Base-by-base conservation (phyloP, 169 alveolate species). In the Hepatocystis sp. region DNA sequence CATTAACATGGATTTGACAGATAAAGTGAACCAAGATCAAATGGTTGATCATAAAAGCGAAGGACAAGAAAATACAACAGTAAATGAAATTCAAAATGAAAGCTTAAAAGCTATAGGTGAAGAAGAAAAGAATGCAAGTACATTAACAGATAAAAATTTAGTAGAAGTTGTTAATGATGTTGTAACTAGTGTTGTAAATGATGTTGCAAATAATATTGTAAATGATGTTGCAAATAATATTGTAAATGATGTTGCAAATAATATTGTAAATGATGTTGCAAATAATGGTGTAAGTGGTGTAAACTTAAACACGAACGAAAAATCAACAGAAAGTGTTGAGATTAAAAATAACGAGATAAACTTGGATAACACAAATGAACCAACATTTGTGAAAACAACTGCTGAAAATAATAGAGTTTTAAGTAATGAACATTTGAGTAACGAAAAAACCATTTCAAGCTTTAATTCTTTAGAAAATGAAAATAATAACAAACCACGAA, bases 1-100 rank as follows among this genome's bases (percentile, higher is more conserved):
- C 28, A 8, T 32, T 40, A 64, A 27, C 34, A 71, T 71, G 86
- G 86, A 58, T 61, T 25, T 61, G 21, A 71, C 40, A 44, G 71
- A 71, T 49, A 71, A 30, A 42, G 42, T 55, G 7, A 56, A 55
- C 61, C 34, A 40, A 52, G 86, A 58, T 32, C 46, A 13, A 30
- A 42, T 40, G 28, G 86, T 2, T 36, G 52, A 71, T 61, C 28
- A 68, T 23, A 49, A n/a, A 56, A 44, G 25, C 27, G 86, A 71
- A 56, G 44, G 76, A 71, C 86, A 71, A 55, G 76, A 46, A 34
- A 42, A 2, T 61, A 42, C 15, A 21, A 40, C 49, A 40, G 60
- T 47, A 32, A 42, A 30, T 30, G 46, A 46, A 56, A 46, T 40
- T 34, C 61, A 17, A 28, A 49, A 34, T 56, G 86, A 56, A 71